Evolutionary conservation across 177 flowering plant genomes (phyloP).

Genomic region (Vitis hybrid): DNA sequence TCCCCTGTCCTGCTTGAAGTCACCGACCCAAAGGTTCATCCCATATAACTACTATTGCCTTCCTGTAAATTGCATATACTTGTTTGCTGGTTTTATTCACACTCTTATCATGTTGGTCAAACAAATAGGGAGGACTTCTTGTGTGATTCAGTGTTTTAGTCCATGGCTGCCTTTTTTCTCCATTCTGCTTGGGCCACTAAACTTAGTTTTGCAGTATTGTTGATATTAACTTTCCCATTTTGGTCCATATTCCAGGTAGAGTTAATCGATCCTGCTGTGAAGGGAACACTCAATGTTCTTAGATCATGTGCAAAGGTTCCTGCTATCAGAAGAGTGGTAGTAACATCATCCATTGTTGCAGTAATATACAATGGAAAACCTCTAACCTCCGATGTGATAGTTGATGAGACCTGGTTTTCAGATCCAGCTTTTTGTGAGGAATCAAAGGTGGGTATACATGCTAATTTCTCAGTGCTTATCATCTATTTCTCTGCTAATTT

Average conservation of each 20-base stretch:
- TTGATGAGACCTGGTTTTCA: slow-evolving; percentile 11
- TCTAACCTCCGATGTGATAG: slow-evolving; percentile 10
- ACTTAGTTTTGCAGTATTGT: background rate
- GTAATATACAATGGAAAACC: slow-evolving; percentile 4
- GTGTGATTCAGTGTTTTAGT: too few species aligned
- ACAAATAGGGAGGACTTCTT: too few species aligned
- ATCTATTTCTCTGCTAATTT: too few species aligned
- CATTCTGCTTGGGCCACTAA: too few species aligned
- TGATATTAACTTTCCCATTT: background rate
- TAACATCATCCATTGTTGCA: slow-evolving; percentile 21
- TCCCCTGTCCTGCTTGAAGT: slow-evolving; percentile 35
- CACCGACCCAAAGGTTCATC: slow-evolving; percentile 44
- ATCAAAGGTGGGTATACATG: too few species aligned
- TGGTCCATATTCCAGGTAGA: slow-evolving; percentile 15
- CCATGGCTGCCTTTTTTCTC: too few species aligned
- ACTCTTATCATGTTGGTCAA: too few species aligned
- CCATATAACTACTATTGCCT: too few species aligned
- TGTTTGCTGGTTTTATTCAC: too few species aligned
- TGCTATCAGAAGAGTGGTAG: slow-evolving; percentile 14
- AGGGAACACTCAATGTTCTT: slow-evolving; percentile 24
- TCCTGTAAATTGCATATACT: background rate
- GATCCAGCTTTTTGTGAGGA: too few species aligned
- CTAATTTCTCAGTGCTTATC: too few species aligned
- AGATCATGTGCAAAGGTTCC: slow-evolving; percentile 18
- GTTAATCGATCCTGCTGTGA: slow-evolving; percentile 21